A percentile compares a stretch with the other conserved stretches of the same genome.
These are phyloP conservation scores for Suillus subluteus DNA, from an alignment of 768 basidiomycete species.

Conservation along the genomic window DNA sequence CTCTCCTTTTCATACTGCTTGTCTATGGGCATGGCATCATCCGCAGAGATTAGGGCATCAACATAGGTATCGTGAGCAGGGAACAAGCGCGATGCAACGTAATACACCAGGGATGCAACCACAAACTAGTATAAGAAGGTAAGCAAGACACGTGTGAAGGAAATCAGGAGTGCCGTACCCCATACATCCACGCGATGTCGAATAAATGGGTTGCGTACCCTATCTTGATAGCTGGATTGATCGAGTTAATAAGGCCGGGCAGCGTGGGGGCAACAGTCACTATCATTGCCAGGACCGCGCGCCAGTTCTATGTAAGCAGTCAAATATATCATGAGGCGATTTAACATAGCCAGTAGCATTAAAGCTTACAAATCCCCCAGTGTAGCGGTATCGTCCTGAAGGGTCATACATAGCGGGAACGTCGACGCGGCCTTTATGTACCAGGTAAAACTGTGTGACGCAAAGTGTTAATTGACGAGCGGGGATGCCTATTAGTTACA, in stretches of 20 bases:
- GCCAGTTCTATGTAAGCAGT: constrained; percentile 65
- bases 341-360: background rate
- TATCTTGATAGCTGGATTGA: constrained; percentile 66
- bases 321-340: background rate
- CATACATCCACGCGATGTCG: constrained; percentile 77
- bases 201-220: constrained; percentile 62
- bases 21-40: constrained; percentile 17
- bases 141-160: constrained; percentile 13
- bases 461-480: constrained; percentile 6
- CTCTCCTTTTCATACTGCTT: background rate
- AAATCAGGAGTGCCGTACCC: constrained; percentile 47
- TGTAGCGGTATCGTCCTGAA: constrained; percentile 78
- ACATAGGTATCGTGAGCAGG: constrained; percentile 31
- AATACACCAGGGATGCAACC: constrained; percentile 29
- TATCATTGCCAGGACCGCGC: constrained; percentile 71
- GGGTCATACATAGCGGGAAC: constrained; percentile 87
- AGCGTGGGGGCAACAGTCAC: constrained; percentile 71
- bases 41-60: constrained; percentile 27
- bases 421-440: constrained; percentile 73
- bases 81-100: constrained; percentile 28
- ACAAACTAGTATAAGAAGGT: constrained; percentile 24
- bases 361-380: constrained; percentile 69
- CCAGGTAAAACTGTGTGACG: constrained; percentile 67
- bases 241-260: constrained; percentile 77
- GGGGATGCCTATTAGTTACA: constrained; percentile 11